Percentiles rank a stretch among this genome's conserved stretches.
Evolutionary conservation across 371 early-diverging fungal genomes (phyloP).

Genomic region (Lichtheimia ramosa): DNA sequence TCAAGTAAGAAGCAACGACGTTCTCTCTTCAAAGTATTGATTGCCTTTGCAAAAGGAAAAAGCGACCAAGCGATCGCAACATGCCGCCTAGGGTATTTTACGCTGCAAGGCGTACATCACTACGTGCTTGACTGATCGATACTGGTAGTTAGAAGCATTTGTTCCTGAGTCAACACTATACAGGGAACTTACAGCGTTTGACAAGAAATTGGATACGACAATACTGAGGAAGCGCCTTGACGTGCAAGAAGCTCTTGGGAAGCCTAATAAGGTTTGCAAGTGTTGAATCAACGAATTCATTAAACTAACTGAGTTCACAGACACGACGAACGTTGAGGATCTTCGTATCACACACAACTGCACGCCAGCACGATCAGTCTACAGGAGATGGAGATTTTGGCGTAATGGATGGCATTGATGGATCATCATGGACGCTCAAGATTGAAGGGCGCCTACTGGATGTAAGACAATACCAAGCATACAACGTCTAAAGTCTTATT

Average conservation of each 20-base stretch:
- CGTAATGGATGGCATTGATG: slow-evolving; percentile 49
- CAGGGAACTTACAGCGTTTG: slow-evolving; percentile 80
- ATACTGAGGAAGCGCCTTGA: slow-evolving; percentile 89
- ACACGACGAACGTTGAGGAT: slow-evolving; percentile 82
- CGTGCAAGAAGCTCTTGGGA: slow-evolving; percentile 80
- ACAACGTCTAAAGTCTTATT: neutral
- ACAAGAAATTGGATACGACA: slow-evolving; percentile 84
- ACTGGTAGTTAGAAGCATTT: slow-evolving; percentile 70
- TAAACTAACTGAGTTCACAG: slow-evolving; percentile 13
- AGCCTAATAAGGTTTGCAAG: slow-evolving; percentile 61
- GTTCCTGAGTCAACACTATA: slow-evolving; percentile 92
- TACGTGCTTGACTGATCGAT: neutral
- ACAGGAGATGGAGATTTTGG: slow-evolving; percentile 48
- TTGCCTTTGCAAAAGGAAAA: slow-evolving; percentile 36
- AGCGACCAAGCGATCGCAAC: slow-evolving; percentile 58
- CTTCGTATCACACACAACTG: slow-evolving; percentile 84
- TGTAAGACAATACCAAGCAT: slow-evolving; percentile 16
- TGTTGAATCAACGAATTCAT: neutral
- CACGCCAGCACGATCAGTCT: slow-evolving; percentile 54
- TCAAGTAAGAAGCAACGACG: slow-evolving; percentile 26
- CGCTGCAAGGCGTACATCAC: neutral
- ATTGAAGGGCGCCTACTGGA: slow-evolving; percentile 89
- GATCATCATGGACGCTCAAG: slow-evolving; percentile 90
- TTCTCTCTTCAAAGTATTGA: neutral
- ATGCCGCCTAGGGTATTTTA: slow-evolving; percentile 49